Evolutionary conservation across 139 green algal genomes (phyloP).

Genomic region (Picochlorum sp.): DNA sequence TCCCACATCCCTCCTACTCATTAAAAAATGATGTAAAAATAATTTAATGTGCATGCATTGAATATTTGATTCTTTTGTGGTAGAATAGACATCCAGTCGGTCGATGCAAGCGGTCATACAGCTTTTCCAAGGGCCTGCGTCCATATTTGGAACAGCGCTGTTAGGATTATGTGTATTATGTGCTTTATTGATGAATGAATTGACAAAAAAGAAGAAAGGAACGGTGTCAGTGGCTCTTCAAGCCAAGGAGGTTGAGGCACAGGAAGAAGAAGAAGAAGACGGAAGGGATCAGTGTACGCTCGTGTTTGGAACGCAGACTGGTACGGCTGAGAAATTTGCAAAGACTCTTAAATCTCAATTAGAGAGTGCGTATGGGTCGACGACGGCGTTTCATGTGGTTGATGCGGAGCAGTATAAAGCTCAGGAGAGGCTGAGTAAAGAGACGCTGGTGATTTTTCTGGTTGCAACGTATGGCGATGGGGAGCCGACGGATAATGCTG

Average conservation of each 20-base stretch:
- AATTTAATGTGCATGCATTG: neutral
- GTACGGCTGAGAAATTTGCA: constrained; percentile 83
- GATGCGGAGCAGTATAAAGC: constrained; percentile 64
- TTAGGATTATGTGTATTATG: neutral
- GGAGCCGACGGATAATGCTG: constrained; percentile 88
- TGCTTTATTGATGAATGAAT: constrained; percentile 5
- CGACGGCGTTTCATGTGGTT: constrained; percentile 44
- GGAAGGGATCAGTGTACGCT: constrained; percentile 20
- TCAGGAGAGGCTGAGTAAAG: constrained; percentile 39
- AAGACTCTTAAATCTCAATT: constrained; percentile 61
- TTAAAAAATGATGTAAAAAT: neutral
- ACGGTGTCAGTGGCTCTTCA: neutral
- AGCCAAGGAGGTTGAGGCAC: neutral
- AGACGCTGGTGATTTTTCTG: constrained; percentile 70
- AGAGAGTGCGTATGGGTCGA: constrained; percentile 46
- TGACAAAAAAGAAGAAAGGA: neutral
- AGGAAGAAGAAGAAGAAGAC: neutral
- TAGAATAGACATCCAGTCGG: neutral
- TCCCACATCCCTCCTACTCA: too few relatives aligned
- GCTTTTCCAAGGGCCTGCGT: neutral
- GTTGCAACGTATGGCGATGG: constrained; percentile 97
- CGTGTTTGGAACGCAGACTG: constrained; percentile 73
- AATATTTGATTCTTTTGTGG: neutral
- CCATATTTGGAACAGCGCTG: neutral
- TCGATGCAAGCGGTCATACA: neutral